phyloP scores from a whole-genome alignment of 106 monocot genomes.

The Phalaenopsis aphrodite region DNA sequence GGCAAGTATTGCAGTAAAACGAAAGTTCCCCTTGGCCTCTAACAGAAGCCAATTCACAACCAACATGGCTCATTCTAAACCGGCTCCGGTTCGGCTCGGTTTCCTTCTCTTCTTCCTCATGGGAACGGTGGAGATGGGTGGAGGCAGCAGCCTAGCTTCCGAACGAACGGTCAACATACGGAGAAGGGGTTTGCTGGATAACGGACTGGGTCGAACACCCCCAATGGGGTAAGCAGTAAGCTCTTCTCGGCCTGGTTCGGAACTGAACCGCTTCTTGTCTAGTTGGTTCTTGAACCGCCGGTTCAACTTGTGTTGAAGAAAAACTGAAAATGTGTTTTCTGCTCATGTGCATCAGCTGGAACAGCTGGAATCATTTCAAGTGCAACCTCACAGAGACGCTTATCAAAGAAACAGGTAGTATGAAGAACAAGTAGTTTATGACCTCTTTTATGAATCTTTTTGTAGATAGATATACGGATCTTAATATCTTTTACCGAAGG shows the following conservation, averaged over 20 bases:
- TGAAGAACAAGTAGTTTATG: neutral
- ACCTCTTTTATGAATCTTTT: neutral
- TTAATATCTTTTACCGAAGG: too few relatives aligned
- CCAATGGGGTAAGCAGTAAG: neutral
- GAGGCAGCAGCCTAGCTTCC: too few relatives aligned
- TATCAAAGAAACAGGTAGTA: constrained; percentile 49
- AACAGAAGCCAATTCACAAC: too few relatives aligned
- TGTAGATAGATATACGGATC: too few relatives aligned
- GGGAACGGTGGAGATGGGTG: too few relatives aligned
- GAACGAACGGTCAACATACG: too few relatives aligned
- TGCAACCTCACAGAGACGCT: constrained; percentile 47
- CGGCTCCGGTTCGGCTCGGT: too few relatives aligned
- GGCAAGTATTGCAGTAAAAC: too few relatives aligned
- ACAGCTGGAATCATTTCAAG: constrained; percentile 71
- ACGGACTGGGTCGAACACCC: neutral
- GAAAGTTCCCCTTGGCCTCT: too few relatives aligned
- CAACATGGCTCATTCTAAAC: too few relatives aligned
- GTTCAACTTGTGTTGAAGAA: neutral
- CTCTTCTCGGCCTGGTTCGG: neutral
- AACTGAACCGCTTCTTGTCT: too few relatives aligned
- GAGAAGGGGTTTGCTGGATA: neutral
- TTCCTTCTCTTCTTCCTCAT: too few relatives aligned
- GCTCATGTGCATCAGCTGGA: constrained; percentile 32
- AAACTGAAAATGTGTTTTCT: neutral
- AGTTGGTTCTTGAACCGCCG: neutral